These are phyloP conservation scores for Debaryomycetaceae sp. DNA, from an alignment of 1,139 yeast genomes.

Conservation along the genomic window DNA sequence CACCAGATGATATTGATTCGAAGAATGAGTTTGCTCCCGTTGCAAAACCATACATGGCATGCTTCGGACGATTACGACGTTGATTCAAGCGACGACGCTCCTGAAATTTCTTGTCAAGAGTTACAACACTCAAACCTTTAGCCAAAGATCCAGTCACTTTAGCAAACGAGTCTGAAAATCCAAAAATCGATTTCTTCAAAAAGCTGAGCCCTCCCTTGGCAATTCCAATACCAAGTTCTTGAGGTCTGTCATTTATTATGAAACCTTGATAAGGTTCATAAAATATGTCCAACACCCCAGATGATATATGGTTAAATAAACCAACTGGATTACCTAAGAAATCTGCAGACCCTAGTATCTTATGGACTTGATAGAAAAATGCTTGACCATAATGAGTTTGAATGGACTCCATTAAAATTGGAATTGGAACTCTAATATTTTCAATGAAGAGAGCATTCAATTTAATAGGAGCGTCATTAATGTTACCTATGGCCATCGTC, in stretches of 20 bases:
- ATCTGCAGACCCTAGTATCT: slow-evolving; percentile 94
- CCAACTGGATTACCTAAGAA: slow-evolving; percentile 97
- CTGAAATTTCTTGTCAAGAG: slow-evolving; percentile 83
- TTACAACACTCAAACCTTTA: slow-evolving; percentile 87
- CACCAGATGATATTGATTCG: slow-evolving; percentile 83
- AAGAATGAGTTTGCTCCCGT: slow-evolving; percentile 87
- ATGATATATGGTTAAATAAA: slow-evolving; percentile 82
- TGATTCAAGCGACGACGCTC: slow-evolving; percentile 72
- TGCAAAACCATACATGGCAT: slow-evolving; percentile 84
- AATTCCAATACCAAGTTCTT: slow-evolving; percentile 89
- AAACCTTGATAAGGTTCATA: slow-evolving; percentile 98
- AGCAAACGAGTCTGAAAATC: slow-evolving; percentile 89
- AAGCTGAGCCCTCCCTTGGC: slow-evolving; percentile 96
- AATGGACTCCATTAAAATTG: slow-evolving; percentile 67
- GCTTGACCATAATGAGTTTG: slow-evolving; percentile 90
- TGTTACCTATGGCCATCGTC: slow-evolving; percentile 96
- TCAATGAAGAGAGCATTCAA: slow-evolving; percentile 85
- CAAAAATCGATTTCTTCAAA: slow-evolving; percentile 91
- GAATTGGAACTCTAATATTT: slow-evolving; percentile 83
- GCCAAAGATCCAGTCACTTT: slow-evolving; percentile 93
- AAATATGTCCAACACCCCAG: slow-evolving; percentile 94
- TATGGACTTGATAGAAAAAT: slow-evolving; percentile 87
- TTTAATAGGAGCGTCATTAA: slow-evolving; percentile 93
- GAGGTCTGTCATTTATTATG: slow-evolving; percentile 90
- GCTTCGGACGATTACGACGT: slow-evolving; percentile 76